Evolutionary conservation across 805 yeast genomes (phyloP).

Genomic region (Nakazawaea ernobii): DNA sequence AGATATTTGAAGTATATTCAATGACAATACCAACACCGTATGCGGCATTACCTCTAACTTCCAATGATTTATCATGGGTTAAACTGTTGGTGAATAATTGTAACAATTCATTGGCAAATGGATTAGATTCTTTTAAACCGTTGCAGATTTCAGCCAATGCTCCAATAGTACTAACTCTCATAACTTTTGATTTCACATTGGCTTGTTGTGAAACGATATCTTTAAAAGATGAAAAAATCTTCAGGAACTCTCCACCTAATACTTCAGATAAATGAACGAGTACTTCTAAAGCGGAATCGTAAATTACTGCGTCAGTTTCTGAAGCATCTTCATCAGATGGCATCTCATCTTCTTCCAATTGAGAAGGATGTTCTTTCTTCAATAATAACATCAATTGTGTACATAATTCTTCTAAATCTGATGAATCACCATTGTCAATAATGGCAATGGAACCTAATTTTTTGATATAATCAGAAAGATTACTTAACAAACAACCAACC

Average conservation of each 20-base stretch:
- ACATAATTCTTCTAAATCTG: slow-evolving; percentile 61
- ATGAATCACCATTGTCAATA: slow-evolving; percentile 52
- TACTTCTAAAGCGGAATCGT: slow-evolving; percentile 83
- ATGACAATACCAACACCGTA: slow-evolving; percentile 86
- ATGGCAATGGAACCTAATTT: slow-evolving; percentile 70
- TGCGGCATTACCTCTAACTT: slow-evolving; percentile 92
- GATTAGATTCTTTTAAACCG: slow-evolving; percentile 63
- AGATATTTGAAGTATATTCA: slow-evolving; percentile 40
- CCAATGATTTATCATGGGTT: slow-evolving; percentile 70
- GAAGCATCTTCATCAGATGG: slow-evolving; percentile 44
- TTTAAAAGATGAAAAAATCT: slow-evolving; percentile 68
- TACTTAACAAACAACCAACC: slow-evolving; percentile 75
- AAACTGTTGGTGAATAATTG: slow-evolving; percentile 65
- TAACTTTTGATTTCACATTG: slow-evolving; percentile 54
- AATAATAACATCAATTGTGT: slow-evolving; percentile 65
- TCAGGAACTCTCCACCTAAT: slow-evolving; percentile 70
- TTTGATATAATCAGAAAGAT: slow-evolving; percentile 60
- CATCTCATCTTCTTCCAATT: slow-evolving; percentile 60
- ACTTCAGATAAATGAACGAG: slow-evolving; percentile 69
- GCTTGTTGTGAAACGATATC: slow-evolving; percentile 53
- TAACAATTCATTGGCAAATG: slow-evolving; percentile 64
- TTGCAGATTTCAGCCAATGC: slow-evolving; percentile 84
- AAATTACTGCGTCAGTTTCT: slow-evolving; percentile 61
- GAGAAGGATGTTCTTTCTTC: slow-evolving; percentile 81
- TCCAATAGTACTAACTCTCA: slow-evolving; percentile 79